Percentiles rank a stretch among this genome's conserved stretches.
Conservation (phyloP, 805 yeast species). For the Myxozyma kluyveri region DNA sequence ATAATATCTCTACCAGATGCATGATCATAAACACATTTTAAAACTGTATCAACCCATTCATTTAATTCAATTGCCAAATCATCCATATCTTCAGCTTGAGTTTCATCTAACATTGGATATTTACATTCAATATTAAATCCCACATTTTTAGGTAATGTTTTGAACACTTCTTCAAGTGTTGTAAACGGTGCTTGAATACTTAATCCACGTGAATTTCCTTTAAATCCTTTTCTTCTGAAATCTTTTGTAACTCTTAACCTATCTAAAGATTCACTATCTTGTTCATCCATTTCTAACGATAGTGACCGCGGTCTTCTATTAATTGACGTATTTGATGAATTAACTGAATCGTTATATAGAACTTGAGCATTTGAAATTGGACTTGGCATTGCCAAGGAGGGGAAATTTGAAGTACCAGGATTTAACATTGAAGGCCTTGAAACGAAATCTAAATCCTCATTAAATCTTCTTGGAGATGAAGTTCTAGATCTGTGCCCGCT, state of each 20-base stretch:
- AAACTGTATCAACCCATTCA: slow-evolving; percentile 81
- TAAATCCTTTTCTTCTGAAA: slow-evolving; percentile 78
- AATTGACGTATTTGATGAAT: not conserved
- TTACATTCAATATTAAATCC: slow-evolving; percentile 93
- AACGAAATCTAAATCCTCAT: too few species aligned
- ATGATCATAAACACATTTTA: slow-evolving; percentile 74
- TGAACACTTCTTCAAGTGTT: slow-evolving; percentile 78
- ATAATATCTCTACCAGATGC: slow-evolving; percentile 79
- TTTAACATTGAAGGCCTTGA: not conserved
- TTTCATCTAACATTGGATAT: slow-evolving; percentile 93
- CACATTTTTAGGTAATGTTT: slow-evolving; percentile 72
- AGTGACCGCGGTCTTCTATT: slow-evolving; percentile 42
- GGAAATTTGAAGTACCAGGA: not conserved
- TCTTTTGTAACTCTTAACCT: slow-evolving; percentile 87
- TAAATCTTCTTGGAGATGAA: slow-evolving; percentile 26
- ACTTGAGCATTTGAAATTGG: not conserved
- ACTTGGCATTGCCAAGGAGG: not conserved
- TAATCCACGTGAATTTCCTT: slow-evolving; percentile 88
- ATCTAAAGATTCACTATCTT: slow-evolving; percentile 42
- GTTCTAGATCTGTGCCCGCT: slow-evolving; percentile 30
- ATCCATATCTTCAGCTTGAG: slow-evolving; percentile 84
- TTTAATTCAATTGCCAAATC: slow-evolving; percentile 79
- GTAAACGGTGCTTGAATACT: slow-evolving; percentile 91
- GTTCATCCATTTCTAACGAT: slow-evolving; percentile 43
- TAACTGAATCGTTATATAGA: not conserved